These are phyloP conservation scores for Lyophyllum atratum DNA, from an alignment of 768 basidiomycete genomes.

Conservation along the genomic window DNA sequence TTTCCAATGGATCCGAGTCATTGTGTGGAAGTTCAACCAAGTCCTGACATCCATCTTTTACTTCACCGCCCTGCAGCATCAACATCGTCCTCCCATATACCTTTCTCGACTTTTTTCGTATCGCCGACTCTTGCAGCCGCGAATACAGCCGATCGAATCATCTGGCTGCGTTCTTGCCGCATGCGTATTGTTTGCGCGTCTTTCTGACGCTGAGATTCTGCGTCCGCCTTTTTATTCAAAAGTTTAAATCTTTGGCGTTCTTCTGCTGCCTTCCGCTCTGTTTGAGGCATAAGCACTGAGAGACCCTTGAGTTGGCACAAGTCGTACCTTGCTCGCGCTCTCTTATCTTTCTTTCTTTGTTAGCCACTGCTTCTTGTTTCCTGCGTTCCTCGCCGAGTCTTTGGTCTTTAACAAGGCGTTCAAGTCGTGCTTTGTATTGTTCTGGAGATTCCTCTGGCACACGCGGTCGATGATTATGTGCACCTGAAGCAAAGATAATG, in stretches of 20 bases:
- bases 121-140: constrained; percentile 62
- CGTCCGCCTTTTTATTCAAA: constrained; percentile 57
- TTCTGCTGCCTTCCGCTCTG: constrained; percentile 59
- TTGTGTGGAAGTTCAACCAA: constrained; percentile 46
- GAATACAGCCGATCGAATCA: constrained; percentile 62
- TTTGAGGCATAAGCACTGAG: neutral
- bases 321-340: constrained; percentile 47
- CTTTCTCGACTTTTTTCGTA: constrained; percentile 55
- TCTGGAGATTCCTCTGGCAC: constrained; percentile 47
- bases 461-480: constrained; percentile 19
- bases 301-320: neutral
- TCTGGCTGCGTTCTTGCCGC: constrained; percentile 53
- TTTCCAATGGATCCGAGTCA: constrained; percentile 68
- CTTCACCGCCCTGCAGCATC: constrained; percentile 74
- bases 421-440: constrained; percentile 53
- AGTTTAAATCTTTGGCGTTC: constrained; percentile 57
- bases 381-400: constrained; percentile 55
- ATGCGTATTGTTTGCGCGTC: constrained; percentile 50
- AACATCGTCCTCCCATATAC: constrained; percentile 68
- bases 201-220: constrained; percentile 46
- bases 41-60: constrained; percentile 54
- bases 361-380: constrained; percentile 46
- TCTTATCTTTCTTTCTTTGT: constrained; percentile 45
- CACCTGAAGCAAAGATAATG: constrained; percentile 10
- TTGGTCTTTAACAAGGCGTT: constrained; percentile 53